phyloP scores from a whole-genome alignment of 768 basidiomycete species.

The Rhizopogon rudus region DNA sequence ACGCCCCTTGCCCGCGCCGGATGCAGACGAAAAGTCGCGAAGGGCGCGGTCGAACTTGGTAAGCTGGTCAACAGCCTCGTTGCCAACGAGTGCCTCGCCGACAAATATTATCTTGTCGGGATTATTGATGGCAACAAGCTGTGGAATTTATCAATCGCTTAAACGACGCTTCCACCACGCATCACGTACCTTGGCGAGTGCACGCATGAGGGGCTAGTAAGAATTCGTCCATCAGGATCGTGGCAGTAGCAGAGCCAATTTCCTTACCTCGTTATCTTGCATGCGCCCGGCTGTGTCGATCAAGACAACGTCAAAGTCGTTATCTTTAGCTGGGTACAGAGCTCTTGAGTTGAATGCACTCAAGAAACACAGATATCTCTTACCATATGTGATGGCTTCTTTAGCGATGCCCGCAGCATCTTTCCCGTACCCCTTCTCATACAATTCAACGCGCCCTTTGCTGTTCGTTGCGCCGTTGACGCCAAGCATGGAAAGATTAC shows the following conservation, averaged over 20 bases:
- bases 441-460: slow-evolving; percentile 84
- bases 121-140: slow-evolving; percentile 90
- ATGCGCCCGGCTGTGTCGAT: slow-evolving; percentile 98
- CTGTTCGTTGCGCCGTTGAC: slow-evolving; percentile 64
- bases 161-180: not conserved
- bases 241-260: not conserved
- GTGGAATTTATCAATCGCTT: not conserved
- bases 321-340: slow-evolving; percentile 62
- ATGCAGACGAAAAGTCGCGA: slow-evolving; percentile 82
- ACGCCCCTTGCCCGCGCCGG: slow-evolving; percentile 57
- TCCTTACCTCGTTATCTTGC: slow-evolving; percentile 94
- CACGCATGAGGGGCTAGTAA: slow-evolving; percentile 87
- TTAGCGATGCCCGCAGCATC: slow-evolving; percentile 98
- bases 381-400: slow-evolving; percentile 90
- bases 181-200: slow-evolving; percentile 79
- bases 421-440: slow-evolving; percentile 96
- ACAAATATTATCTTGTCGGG: slow-evolving; percentile 99
- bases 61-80: slow-evolving; percentile 97
- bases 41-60: slow-evolving; percentile 95
- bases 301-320: slow-evolving; percentile 92
- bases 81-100: slow-evolving; percentile 96
- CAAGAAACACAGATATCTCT: slow-evolving; percentile 13
- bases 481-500: slow-evolving; percentile 84
- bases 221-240: slow-evolving; percentile 4
- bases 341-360: slow-evolving; percentile 3